phyloP scores from a whole-genome alignment of 805 yeast species.

The Pichia insulana region DNA sequence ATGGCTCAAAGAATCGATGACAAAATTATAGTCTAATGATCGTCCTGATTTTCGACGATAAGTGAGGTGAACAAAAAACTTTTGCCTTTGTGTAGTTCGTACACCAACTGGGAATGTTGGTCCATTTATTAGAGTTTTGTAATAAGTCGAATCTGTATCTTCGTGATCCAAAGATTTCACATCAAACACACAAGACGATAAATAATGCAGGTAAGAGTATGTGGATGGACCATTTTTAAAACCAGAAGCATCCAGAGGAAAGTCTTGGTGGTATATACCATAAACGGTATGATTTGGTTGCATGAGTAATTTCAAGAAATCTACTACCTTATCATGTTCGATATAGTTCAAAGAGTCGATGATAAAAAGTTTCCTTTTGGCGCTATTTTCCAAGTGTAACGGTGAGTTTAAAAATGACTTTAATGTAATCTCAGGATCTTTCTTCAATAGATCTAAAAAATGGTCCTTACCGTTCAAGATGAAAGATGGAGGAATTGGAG shows the following conservation, averaged over 20 bases:
- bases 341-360: conserved; percentile 66
- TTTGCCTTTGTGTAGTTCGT: conserved; percentile 2
- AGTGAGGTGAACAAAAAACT: conserved; percentile 43
- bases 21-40: conserved; percentile 47
- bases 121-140: conserved; percentile 1
- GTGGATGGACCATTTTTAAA: conserved; percentile 16
- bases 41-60: conserved; percentile 84
- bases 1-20: conserved; percentile 42
- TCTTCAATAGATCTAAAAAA: conserved; percentile 38
- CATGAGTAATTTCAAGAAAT: conserved; percentile 20
- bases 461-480: conserved; percentile 25
- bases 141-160: conserved; percentile 3
- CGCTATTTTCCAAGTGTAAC: not conserved
- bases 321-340: conserved; percentile 33
- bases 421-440: conserved; percentile 10
- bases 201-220: conserved; percentile 38
- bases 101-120: conserved; percentile 8
- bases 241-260: conserved; percentile 18
- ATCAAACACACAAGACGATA: conserved; percentile 69
- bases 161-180: conserved; percentile 36
- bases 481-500: conserved; percentile 42
- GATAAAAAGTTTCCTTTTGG: conserved; percentile 30
- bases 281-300: conserved; percentile 37
- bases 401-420: too few species aligned
- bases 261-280: conserved; percentile 40